Evolutionary conservation across 495 filamentous ascomycete species (phyloP).

Genomic region (Podospora bellae-mahoneyi): DNA sequence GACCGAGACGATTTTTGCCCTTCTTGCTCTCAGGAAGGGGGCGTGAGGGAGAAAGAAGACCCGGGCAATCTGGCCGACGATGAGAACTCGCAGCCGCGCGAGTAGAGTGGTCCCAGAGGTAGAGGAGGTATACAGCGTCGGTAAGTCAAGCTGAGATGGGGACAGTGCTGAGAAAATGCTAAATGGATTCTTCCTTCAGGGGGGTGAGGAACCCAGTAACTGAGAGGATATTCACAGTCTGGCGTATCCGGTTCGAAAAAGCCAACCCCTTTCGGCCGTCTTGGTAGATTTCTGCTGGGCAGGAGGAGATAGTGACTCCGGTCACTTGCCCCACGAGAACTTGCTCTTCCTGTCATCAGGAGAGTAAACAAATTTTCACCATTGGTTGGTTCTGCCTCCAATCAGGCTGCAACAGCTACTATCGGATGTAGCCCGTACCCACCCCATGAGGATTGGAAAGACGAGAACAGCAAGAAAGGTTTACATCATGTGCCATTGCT

Average conservation of each 20-base stretch:
- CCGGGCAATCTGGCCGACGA: background rate
- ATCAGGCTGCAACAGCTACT: slow-evolving; percentile 55
- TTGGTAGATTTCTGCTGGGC: slow-evolving; percentile 57
- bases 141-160: background rate
- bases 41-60: background rate
- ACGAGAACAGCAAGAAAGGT: too few relatives aligned
- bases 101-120: background rate
- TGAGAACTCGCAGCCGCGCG: background rate
- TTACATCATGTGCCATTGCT: too few relatives aligned
- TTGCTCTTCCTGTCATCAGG: slow-evolving; percentile 27
- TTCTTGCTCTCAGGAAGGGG: background rate
- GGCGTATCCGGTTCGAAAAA: slow-evolving; percentile 70
- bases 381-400: slow-evolving; percentile 71
- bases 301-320: background rate
- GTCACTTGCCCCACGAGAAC: slow-evolving; percentile 14
- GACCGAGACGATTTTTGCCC: background rate
- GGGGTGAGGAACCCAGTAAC: too few relatives aligned
- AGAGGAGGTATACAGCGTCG: background rate
- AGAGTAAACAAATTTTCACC: slow-evolving; percentile 40
- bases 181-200: background rate
- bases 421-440: slow-evolving; percentile 22
- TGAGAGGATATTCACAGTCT: slow-evolving; percentile 33
- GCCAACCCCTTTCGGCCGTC: slow-evolving; percentile 54
- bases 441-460: too few relatives aligned
- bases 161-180: background rate